Percentiles rank a stretch among this genome's conserved stretches.
Conservation (phyloP, 176 grass and related monocot species). For the Olyra latifolia region DNA sequence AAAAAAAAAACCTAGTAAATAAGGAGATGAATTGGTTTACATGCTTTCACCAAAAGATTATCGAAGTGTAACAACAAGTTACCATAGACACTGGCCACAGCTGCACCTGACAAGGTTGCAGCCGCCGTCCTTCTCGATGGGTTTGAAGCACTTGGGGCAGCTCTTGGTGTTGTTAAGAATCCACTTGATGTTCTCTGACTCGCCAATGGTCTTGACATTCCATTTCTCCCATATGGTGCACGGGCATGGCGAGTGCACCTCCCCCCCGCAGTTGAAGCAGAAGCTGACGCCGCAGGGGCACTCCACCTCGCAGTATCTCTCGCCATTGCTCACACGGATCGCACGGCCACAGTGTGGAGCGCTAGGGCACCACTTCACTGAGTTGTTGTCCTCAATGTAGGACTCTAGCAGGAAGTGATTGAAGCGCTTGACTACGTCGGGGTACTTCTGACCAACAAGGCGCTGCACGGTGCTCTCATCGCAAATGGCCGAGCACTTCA, state of each 20-base stretch:
- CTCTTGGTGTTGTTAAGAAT: slow-evolving; percentile 52
- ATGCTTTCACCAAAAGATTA: not conserved
- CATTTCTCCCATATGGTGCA: slow-evolving; percentile 57
- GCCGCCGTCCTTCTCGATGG: slow-evolving; percentile 42
- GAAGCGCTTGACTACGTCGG: slow-evolving; percentile 43
- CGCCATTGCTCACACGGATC: slow-evolving; percentile 31
- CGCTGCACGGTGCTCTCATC: slow-evolving; percentile 37
- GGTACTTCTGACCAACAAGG: slow-evolving; percentile 42
- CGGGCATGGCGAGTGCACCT: slow-evolving; percentile 53
- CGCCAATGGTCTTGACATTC: slow-evolving; percentile 13
- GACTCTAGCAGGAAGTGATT: slow-evolving; percentile 48
- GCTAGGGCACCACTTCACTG: slow-evolving; percentile 61
- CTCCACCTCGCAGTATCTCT: slow-evolving; percentile 42
- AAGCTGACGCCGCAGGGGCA: slow-evolving; percentile 55
- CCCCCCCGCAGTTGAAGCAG: slow-evolving; percentile 51
- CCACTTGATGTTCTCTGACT: slow-evolving; percentile 53
- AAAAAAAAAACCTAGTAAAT: not conserved
- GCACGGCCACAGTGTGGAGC: slow-evolving; percentile 51
- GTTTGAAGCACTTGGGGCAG: slow-evolving; percentile 66
- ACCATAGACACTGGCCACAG: slow-evolving; percentile 45
- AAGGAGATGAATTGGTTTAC: not conserved
- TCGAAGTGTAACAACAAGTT: not conserved
- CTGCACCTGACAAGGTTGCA: slow-evolving; percentile 49
- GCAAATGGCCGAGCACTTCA: slow-evolving; percentile 48
- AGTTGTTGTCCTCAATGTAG: slow-evolving; percentile 60